phyloP scores from a whole-genome alignment of 495 filamentous ascomycete genomes.

The Alectoria sarmentosa region DNA sequence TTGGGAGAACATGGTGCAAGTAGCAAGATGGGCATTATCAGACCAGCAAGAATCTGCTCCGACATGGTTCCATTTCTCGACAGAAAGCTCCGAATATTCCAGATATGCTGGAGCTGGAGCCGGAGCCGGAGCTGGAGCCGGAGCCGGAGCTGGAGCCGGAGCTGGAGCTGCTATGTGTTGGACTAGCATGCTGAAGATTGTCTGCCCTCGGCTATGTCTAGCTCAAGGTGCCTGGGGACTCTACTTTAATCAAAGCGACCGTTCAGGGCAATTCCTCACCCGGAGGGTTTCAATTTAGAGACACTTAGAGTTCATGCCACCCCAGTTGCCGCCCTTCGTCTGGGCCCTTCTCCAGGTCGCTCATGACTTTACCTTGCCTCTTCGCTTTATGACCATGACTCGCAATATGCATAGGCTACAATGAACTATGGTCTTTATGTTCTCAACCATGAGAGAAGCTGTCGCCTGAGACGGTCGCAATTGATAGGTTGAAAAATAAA shows the following conservation, averaged over 20 bases:
- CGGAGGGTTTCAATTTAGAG: background rate
- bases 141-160: background rate
- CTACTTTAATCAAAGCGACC: background rate
- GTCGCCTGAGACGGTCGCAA: background rate
- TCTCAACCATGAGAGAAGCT: background rate
- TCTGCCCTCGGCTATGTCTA: background rate
- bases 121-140: too few relatives aligned
- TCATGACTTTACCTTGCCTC: background rate
- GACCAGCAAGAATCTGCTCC: background rate
- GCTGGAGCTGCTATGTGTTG: background rate
- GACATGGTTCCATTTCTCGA: background rate
- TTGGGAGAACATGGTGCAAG: background rate
- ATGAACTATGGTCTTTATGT: background rate
- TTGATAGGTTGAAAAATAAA: background rate
- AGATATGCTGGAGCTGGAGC: background rate
- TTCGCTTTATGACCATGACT: background rate
- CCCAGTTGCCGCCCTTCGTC: background rate
- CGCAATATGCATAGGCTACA: background rate
- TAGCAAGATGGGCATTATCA: background rate
- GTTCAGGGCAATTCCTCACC: background rate
- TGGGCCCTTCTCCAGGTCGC: background rate
- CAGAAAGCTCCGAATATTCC: background rate
- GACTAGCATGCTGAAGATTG: too few relatives aligned
- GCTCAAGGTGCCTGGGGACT: background rate
- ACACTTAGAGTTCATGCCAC: background rate